Percentiles rank a stretch among this genome's conserved stretches.
Evolutionary conservation across 495 filamentous ascomycete species (phyloP).

Genomic region (Choiromyces venosus): DNA sequence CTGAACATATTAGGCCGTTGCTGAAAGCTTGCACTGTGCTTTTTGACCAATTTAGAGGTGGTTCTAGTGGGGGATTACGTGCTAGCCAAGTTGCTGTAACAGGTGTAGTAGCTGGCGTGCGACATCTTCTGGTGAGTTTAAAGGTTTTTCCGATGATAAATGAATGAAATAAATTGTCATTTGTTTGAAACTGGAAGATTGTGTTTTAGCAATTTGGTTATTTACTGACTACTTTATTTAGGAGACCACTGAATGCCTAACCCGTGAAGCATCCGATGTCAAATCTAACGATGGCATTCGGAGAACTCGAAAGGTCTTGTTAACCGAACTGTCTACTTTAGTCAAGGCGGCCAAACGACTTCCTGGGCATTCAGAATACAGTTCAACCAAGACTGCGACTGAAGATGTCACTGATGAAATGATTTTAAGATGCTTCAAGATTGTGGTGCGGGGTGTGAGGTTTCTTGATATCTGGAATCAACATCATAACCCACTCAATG

Average conservation of each 20-base stretch:
- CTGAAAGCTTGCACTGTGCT: constrained; percentile 83
- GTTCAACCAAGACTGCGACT: constrained; percentile 43
- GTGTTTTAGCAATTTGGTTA: background rate
- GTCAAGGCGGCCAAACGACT: constrained; percentile 77
- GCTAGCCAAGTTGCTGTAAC: constrained; percentile 83
- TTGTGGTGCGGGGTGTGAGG: constrained; percentile 81
- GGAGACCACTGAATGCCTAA: constrained; percentile 86
- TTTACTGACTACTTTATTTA: constrained; percentile 43
- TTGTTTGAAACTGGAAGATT: constrained; percentile 6
- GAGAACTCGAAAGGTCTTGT: constrained; percentile 72
- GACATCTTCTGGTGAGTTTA: constrained; percentile 72
- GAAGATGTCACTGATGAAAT: constrained; percentile 84
- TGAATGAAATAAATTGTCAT: constrained; percentile 4
- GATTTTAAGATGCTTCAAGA: constrained; percentile 86
- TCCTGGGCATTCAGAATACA: constrained; percentile 46
- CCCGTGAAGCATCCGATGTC: constrained; percentile 68
- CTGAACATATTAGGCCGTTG: constrained; percentile 73
- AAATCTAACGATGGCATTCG: constrained; percentile 69
- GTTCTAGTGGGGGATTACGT: constrained; percentile 58
- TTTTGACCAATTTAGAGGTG: constrained; percentile 80
- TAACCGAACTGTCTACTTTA: constrained; percentile 81
- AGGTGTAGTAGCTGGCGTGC: constrained; percentile 86
- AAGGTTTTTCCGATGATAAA: background rate
- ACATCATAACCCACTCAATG: constrained; percentile 55
- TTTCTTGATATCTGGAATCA: constrained; percentile 90